A percentile compares a stretch with the other conserved stretches of the same genome.
Conservation (phyloP, 495 filamentous ascomycete genomes). For the Letharia columbiana region DNA sequence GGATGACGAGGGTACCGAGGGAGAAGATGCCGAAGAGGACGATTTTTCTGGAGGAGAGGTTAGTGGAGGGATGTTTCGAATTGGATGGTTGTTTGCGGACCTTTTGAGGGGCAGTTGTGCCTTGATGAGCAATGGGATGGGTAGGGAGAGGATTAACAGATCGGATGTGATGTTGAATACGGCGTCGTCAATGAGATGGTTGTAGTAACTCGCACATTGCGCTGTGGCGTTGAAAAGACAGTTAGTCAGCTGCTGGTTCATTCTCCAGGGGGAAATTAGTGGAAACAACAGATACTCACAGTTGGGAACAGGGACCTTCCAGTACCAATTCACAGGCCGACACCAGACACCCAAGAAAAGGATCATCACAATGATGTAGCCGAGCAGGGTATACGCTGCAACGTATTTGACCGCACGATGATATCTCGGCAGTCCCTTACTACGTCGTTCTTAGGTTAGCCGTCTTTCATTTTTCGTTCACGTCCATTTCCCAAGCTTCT, state of each 20-base stretch:
- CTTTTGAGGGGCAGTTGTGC: conserved; percentile 39
- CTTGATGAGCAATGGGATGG: conserved; percentile 49
- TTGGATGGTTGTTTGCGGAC: background rate
- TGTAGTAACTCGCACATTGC: conserved; percentile 30
- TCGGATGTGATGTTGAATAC: conserved; percentile 62
- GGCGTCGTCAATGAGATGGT: conserved; percentile 57
- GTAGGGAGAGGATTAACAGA: conserved; percentile 51
- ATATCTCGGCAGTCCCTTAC: conserved; percentile 32
- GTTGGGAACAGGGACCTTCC: conserved; percentile 41
- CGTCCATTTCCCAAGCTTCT: background rate
- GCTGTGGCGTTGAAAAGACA: conserved; percentile 11
- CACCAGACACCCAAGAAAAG: conserved; percentile 60
- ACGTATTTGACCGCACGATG: conserved; percentile 47
- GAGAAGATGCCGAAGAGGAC: conserved; percentile 42
- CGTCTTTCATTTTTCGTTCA: too few relatives aligned
- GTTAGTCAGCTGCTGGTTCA: conserved; percentile 1
- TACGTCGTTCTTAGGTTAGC: conserved; percentile 5
- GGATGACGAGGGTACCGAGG: conserved; percentile 55
- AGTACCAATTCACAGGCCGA: conserved; percentile 52
- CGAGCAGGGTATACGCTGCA: conserved; percentile 43
- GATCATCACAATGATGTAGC: conserved; percentile 52
- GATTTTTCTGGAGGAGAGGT: conserved; percentile 36
- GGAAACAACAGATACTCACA: conserved; percentile 20
- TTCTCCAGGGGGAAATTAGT: background rate
- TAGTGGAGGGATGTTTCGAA: conserved; percentile 6